A percentile compares a stretch with the other conserved stretches of the same genome.
These are phyloP conservation scores for Trichosanthes truncata DNA, from an alignment of 306 rosid genomes.

Conservation along the genomic window DNA sequence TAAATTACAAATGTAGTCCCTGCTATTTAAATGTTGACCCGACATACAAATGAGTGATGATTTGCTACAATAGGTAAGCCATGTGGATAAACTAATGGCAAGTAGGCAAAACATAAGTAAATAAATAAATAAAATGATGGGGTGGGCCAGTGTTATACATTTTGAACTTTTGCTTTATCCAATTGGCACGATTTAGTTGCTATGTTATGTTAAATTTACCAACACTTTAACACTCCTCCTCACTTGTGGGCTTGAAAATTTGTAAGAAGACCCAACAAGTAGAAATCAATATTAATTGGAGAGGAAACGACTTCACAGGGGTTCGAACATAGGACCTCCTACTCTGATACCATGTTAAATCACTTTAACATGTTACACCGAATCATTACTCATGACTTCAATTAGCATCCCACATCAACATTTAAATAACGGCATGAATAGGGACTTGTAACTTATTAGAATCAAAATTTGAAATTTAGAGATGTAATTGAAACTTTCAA, in stretches of 20 bases:
- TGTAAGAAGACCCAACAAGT: too few species aligned
- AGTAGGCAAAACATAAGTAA: too few species aligned
- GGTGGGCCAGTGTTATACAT: not conserved
- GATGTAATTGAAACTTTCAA: not conserved
- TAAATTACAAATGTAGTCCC: not conserved
- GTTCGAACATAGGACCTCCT: too few species aligned
- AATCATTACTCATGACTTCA: not conserved
- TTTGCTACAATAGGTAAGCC: not conserved
- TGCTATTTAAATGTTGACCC: not conserved
- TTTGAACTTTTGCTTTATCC: not conserved
- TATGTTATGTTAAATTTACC: too few species aligned
- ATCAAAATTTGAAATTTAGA: not conserved
- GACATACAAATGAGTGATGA: not conserved
- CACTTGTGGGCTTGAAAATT: too few species aligned
- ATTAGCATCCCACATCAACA: not conserved
- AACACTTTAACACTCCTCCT: too few species aligned
- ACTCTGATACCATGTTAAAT: too few species aligned
- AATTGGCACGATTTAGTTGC: not conserved
- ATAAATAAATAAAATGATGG: too few species aligned
- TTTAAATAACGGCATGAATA: not conserved
- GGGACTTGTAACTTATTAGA: not conserved
- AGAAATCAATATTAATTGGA: too few species aligned
- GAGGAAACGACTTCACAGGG: too few species aligned
- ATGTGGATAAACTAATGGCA: not conserved
- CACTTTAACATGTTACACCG: not conserved